Percentiles rank a stretch among this genome's conserved stretches.
Conservation (phyloP, 2,329 filamentous ascomycete genomes). For the Botrytis squamosa region DNA sequence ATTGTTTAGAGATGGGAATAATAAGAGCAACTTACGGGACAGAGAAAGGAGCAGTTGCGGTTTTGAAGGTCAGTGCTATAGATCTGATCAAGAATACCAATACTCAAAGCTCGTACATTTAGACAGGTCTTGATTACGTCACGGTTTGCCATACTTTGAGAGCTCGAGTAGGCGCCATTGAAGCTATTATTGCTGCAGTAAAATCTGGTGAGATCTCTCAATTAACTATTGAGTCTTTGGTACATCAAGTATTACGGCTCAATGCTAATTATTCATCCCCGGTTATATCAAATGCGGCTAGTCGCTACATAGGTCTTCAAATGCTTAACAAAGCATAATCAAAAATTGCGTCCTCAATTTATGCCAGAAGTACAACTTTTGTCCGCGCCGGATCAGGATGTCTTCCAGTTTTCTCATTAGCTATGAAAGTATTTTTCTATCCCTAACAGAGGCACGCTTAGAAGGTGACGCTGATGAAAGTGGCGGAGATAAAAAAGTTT, state of each 20-base stretch:
- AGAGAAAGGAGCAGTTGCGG: constrained; percentile 43
- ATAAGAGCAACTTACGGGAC: constrained; percentile 44
- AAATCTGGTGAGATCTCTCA: constrained; percentile 40
- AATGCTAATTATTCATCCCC: constrained; percentile 39
- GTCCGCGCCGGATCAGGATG: constrained; percentile 39
- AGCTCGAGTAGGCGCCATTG: constrained; percentile 44
- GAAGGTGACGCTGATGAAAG: constrained; percentile 43
- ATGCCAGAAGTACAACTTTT: constrained; percentile 44
- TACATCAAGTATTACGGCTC: constrained; percentile 39
- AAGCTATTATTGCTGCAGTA: constrained; percentile 42
- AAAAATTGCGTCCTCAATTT: constrained; percentile 39
- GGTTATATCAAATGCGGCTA: constrained; percentile 33
- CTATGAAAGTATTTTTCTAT: constrained; percentile 41
- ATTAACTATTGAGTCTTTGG: constrained; percentile 40
- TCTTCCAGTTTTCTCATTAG: constrained; percentile 37
- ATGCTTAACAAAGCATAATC: constrained; percentile 29
- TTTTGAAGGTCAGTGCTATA: constrained; percentile 37
- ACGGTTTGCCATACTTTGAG: constrained; percentile 48
- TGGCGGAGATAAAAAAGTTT: constrained; percentile 40
- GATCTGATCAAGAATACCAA: background rate
- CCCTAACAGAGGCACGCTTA: constrained; percentile 40
- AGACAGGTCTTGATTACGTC: constrained; percentile 45
- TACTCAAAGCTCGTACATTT: background rate
- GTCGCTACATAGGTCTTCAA: constrained; percentile 29
- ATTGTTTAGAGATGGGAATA: constrained; percentile 48